phyloP scores from a whole-genome alignment of 352 stramenopile species.

The Globisporangium apiculatum region DNA sequence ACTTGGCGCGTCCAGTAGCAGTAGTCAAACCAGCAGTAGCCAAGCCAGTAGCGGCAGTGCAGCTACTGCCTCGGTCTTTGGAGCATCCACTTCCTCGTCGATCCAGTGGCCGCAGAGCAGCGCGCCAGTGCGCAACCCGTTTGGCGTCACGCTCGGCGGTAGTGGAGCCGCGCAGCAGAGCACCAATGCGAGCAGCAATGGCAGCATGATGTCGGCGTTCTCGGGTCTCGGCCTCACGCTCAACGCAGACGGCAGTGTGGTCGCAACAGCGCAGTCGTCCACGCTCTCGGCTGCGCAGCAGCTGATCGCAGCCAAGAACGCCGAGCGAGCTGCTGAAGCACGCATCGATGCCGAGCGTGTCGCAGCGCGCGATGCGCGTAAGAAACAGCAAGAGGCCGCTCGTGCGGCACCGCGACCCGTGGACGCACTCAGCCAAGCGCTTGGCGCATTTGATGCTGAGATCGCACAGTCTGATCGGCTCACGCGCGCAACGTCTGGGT shows the following conservation, averaged over 20 bases:
- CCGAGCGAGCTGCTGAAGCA: constrained; percentile 28
- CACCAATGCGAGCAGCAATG: constrained; percentile 4
- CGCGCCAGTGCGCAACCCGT: constrained; percentile 16
- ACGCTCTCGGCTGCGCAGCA: constrained; percentile 35
- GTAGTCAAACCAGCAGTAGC: no score
- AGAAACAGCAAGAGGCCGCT: constrained; percentile 24
- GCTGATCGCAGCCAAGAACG: constrained; percentile 40
- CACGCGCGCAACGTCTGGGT: constrained; percentile 11
- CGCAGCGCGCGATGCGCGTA: constrained; percentile 15
- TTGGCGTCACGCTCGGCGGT: constrained; percentile 4
- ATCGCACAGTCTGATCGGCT: constrained; percentile 28
- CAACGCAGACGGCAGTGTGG: constrained; percentile 17
- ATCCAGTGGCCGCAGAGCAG: constrained; percentile 12
- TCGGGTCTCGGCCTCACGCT: constrained; percentile 46
- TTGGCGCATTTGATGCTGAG: constrained; percentile 56
- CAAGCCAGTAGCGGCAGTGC: neutral
- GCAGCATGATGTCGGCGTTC: constrained; percentile 47
- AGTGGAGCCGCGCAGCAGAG: neutral
- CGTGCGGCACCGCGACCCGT: constrained; percentile 19
- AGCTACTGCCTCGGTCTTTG: neutral
- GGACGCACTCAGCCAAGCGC: constrained; percentile 49
- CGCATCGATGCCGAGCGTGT: constrained; percentile 14
- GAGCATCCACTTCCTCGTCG: constrained; percentile 4
- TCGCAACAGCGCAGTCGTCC: constrained; percentile 2
- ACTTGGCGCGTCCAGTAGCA: constrained; percentile 8